Conservation (phyloP, 176 grass and related monocot genomes). For the Urochloa ruziziensis region DNA sequence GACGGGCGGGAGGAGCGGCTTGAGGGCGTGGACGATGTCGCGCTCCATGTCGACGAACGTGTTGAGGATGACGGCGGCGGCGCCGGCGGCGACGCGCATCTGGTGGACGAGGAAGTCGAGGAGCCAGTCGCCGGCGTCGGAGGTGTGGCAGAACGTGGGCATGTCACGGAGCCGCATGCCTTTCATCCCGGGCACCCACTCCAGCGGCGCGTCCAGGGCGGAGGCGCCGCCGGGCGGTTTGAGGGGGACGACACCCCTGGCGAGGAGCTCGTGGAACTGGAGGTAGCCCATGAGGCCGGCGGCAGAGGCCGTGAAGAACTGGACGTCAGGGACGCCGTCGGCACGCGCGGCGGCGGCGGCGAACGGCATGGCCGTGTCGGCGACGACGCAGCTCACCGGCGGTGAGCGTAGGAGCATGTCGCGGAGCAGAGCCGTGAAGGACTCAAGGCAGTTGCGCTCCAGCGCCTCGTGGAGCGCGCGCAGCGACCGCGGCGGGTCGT, state of each 20-base stretch:
- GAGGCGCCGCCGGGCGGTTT: no score
- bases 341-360: conserved; percentile 26
- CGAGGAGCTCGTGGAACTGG: conserved; percentile 26
- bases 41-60: conserved; percentile 42
- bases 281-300: conserved; percentile 26
- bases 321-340: conserved; percentile 25
- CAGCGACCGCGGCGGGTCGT: no score
- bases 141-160: conserved; percentile 33
- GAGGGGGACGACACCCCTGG: conserved; percentile 26
- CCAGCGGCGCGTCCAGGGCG: conserved; percentile 41
- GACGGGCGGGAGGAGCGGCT: conserved; percentile 21
- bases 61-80: conserved; percentile 42
- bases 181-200: conserved; percentile 42
- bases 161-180: conserved; percentile 42
- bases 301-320: conserved; percentile 50
- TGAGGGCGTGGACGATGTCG: conserved; percentile 31
- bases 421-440: conserved; percentile 27
- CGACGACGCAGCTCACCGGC: conserved; percentile 27
- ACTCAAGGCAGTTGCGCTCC: conserved; percentile 19
- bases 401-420: no score
- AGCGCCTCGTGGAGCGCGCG: no score
- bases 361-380: conserved; percentile 39
- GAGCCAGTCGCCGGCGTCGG: conserved; percentile 19
- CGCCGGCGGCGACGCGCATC: not conserved
- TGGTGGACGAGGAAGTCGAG: not conserved